phyloP scores from a whole-genome alignment of 805 yeast species.

The Suhomyces prunicola region DNA sequence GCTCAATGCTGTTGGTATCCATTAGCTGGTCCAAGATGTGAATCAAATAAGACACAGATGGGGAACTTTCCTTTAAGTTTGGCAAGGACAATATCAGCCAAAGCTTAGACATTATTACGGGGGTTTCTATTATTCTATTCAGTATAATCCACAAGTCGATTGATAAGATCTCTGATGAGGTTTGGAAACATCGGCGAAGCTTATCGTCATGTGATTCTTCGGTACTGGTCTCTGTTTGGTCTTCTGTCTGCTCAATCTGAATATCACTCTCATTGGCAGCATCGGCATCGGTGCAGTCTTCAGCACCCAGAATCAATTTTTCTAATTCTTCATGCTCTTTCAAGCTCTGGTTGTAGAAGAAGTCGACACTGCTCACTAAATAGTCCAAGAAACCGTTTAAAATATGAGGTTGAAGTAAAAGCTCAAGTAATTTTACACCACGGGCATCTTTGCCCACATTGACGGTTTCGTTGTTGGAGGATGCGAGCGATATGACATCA shows the following conservation, averaged over 20 bases:
- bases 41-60: constrained; percentile 37
- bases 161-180: constrained; percentile 39
- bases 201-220: constrained; percentile 31
- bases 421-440: constrained; percentile 63
- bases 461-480: constrained; percentile 30
- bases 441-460: constrained; percentile 31
- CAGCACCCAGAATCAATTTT: constrained; percentile 10
- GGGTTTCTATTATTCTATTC: constrained; percentile 42
- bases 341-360: constrained; percentile 29
- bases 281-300: constrained; percentile 1
- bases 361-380: constrained; percentile 52
- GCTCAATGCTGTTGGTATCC: constrained; percentile 55
- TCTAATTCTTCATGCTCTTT: constrained; percentile 22
- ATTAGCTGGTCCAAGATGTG: constrained; percentile 85
- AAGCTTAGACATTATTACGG: constrained; percentile 36
- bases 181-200: constrained; percentile 36
- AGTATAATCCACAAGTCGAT: constrained; percentile 42
- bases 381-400: constrained; percentile 65
- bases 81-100: constrained; percentile 38
- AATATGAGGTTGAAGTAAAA: constrained; percentile 74
- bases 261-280: neutral
- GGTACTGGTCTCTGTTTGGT: constrained; percentile 9
- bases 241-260: constrained; percentile 5
- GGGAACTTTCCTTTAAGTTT: constrained; percentile 34
- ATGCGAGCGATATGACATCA: constrained; percentile 34